A percentile compares a stretch with the other conserved stretches of the same genome.
These are phyloP conservation scores for Aspergillus sparsus DNA, from an alignment of 495 filamentous ascomycete species.

Conservation along the genomic window DNA sequence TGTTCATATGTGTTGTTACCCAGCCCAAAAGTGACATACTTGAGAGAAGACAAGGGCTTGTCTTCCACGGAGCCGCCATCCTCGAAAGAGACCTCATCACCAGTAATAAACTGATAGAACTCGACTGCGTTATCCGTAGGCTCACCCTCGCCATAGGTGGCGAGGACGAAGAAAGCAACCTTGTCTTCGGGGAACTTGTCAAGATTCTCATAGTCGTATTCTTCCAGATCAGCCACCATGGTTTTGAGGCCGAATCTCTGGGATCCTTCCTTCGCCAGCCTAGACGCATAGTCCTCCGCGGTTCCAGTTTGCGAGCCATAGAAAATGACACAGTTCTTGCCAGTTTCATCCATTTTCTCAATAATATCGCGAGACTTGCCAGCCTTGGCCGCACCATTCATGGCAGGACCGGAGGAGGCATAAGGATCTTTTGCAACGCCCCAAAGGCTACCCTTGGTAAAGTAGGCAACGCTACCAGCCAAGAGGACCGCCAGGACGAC, in stretches of 20 bases:
- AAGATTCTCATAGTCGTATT: slow-evolving; percentile 96
- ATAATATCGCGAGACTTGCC: slow-evolving; percentile 89
- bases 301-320: slow-evolving; percentile 99
- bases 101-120: slow-evolving; percentile 94
- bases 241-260: slow-evolving; percentile 96
- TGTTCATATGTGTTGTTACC: slow-evolving; percentile 99
- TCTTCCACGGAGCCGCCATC: slow-evolving; percentile 64
- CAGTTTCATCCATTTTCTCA: slow-evolving; percentile 92
- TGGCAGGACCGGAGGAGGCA: slow-evolving; percentile 63
- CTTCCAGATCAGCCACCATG: slow-evolving; percentile 97
- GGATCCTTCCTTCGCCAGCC: slow-evolving; percentile 94
- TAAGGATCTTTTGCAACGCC: slow-evolving; percentile 81
- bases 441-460: slow-evolving; percentile 96
- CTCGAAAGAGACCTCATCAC: slow-evolving; percentile 79
- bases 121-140: slow-evolving; percentile 98
- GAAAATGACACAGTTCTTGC: slow-evolving; percentile 97
- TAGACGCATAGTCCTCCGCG: slow-evolving; percentile 97
- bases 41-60: slow-evolving; percentile 76
- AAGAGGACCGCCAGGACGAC: slow-evolving; percentile 84
- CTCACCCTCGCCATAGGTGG: slow-evolving; percentile 97
- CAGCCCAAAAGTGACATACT: slow-evolving; percentile 93
- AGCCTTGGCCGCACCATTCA: slow-evolving; percentile 72
- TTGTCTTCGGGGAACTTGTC: slow-evolving; percentile 88
- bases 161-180: slow-evolving; percentile 90
- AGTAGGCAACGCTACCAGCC: slow-evolving; percentile 87